Conservation (phyloP, 768 basidiomycete species). For the Tremella fuciformis region DNA sequence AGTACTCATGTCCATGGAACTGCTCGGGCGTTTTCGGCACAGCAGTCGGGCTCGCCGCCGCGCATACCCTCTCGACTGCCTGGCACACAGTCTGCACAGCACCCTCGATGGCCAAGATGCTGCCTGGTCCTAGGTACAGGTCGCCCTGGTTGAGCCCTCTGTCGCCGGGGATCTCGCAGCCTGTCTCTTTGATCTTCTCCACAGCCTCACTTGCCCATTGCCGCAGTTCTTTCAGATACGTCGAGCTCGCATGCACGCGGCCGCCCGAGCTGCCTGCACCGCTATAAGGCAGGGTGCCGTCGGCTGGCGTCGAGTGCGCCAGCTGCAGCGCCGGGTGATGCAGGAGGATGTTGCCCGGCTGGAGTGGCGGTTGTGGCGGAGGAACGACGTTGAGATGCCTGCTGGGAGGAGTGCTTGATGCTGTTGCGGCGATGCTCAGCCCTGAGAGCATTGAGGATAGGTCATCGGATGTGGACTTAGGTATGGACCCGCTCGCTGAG, state of each 20-base stretch:
- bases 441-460: slow-evolving; percentile 30
- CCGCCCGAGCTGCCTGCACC: slow-evolving; percentile 10
- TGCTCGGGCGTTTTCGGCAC: neutral
- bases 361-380: slow-evolving; percentile 19
- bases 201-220: slow-evolving; percentile 48
- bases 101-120: slow-evolving; percentile 50
- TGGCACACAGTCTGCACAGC: slow-evolving; percentile 63
- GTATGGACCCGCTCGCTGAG: slow-evolving; percentile 1
- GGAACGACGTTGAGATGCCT: slow-evolving; percentile 26
- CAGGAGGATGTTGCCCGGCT: slow-evolving; percentile 39
- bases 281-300: slow-evolving; percentile 31
- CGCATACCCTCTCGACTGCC: slow-evolving; percentile 69
- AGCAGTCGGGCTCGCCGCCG: slow-evolving; percentile 1
- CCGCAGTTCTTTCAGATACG: slow-evolving; percentile 35
- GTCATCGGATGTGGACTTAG: slow-evolving; percentile 28
- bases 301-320: slow-evolving; percentile 37
- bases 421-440: slow-evolving; percentile 13
- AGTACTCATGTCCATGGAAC: too few species aligned
- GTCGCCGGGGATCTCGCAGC: slow-evolving; percentile 46
- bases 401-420: neutral
- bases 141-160: slow-evolving; percentile 46
- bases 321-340: slow-evolving; percentile 43
- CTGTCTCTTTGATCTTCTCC: slow-evolving; percentile 44
- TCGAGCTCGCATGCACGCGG: slow-evolving; percentile 16
- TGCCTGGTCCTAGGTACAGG: slow-evolving; percentile 49